Evolutionary conservation across 257 asterid species (phyloP), one percentile per base, ranked within the genome.

Genomic region (Solanum neorickii): DNA sequence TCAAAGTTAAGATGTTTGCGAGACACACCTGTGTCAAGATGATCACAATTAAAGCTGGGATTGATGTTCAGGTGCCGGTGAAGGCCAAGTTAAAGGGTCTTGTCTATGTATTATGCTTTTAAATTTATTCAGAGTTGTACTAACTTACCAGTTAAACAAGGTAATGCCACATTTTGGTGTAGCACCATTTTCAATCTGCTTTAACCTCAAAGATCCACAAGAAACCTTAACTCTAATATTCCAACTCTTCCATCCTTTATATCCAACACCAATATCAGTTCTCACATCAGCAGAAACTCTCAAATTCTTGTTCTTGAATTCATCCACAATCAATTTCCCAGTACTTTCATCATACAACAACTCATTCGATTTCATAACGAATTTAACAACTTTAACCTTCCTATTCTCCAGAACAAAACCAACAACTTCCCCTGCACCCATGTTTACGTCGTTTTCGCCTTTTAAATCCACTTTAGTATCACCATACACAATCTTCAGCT

Each of bases 401-500:
- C 68, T 75, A 77, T 37, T 90, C 10, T 9, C 90, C 87, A 90
- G 91, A 1, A 16, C 76, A 39, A 92, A 92, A 41, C 91, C 93
- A 9, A 66, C 72, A 87, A 89, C 72, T 21, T 68, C 82, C 21
- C 49, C 82, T 73, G 83, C 85, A 62, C 94, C 94, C 68, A 92
- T 84, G 52, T 86, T 88, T 0, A 69, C 87, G 27, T 60, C 86
- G 23, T 27, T 80, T 80, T 80, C 85, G 5, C 91, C 90, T 3
- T 35, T 91, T 65, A 91, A 3, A 15, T 9, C 29, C 31, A 92
- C 41, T 29, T 31, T 77, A 5, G 86, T 89, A 39, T 66, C 89
- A 12, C 59, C 95, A 47, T 90, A 94, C 7, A 41, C 87, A 20
- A 94, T 7, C 69, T 83, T 86, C 23, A 94, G 77, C 0, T 91